A percentile compares a stretch with the other conserved stretches of the same genome.
phyloP scores from a whole-genome alignment of 257 asterid species.

The Knoxia roxburghii region DNA sequence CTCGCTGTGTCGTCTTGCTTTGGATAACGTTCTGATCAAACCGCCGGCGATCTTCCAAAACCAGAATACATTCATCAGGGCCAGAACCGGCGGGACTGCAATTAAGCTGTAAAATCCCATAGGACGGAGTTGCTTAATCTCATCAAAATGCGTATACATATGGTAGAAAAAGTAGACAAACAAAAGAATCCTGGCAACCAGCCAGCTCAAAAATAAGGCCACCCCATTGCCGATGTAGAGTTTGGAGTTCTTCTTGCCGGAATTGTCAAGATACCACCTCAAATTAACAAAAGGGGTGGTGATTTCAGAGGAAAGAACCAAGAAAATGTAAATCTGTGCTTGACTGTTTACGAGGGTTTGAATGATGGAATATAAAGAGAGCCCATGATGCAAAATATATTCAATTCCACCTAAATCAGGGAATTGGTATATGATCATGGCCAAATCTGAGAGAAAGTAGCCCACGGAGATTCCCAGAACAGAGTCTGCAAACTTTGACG shows the following conservation, averaged over 20 bases:
- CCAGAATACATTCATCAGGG: constrained; percentile 69
- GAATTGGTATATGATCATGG: no score
- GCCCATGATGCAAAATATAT: constrained; percentile 85
- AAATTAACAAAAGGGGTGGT: constrained; percentile 91
- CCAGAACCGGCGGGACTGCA: constrained; percentile 47
- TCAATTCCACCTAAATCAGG: no score
- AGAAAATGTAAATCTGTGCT: constrained; percentile 67
- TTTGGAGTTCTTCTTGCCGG: constrained; percentile 66
- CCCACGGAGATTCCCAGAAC: no score
- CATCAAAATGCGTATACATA: constrained; percentile 70
- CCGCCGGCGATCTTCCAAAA: constrained; percentile 81
- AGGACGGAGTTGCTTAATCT: constrained; percentile 56
- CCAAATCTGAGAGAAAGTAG: no score
- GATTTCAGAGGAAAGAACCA: constrained; percentile 84
- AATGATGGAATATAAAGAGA: constrained; percentile 64
- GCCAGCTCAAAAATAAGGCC: constrained; percentile 88
- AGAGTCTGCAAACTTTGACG: no score
- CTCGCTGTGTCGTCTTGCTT: constrained; percentile 47
- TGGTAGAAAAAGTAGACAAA: constrained; percentile 71
- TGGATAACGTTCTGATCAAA: constrained; percentile 63
- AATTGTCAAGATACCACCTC: constrained; percentile 85
- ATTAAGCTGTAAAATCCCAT: constrained; percentile 73
- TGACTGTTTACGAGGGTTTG: constrained; percentile 75
- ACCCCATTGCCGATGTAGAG: constrained; percentile 66
- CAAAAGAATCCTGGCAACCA: constrained; percentile 83